Percentiles rank a stretch among this genome's conserved stretches.
phyloP scores from a whole-genome alignment of 2,329 filamentous ascomycete genomes.

The Colletotrichum lupini region DNA sequence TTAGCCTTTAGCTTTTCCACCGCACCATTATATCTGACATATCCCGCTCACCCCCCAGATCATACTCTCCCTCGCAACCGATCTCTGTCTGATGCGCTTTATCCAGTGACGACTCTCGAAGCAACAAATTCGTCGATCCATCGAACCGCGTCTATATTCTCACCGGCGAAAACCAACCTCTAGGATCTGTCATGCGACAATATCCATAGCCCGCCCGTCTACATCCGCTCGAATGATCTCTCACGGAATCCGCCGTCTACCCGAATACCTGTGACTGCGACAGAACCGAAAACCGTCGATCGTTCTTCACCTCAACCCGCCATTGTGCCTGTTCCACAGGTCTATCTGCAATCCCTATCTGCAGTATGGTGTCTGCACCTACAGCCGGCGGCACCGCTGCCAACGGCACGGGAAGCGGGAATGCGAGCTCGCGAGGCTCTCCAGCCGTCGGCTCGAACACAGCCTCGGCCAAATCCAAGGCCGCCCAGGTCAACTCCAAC shows the following conservation, averaged over 20 bases:
- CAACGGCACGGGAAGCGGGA: conserved; percentile 53
- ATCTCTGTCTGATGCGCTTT: conserved; percentile 6
- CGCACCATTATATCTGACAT: conserved; percentile 30
- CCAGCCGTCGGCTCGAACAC: conserved; percentile 55
- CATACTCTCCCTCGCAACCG: conserved; percentile 3
- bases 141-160: background rate
- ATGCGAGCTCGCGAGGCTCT: conserved; percentile 64
- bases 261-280: conserved; percentile 19
- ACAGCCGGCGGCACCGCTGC: conserved; percentile 49
- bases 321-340: conserved; percentile 18
- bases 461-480: conserved; percentile 58
- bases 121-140: background rate
- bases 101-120: background rate
- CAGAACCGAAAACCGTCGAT: conserved; percentile 7
- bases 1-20: conserved; percentile 15
- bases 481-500: conserved; percentile 62
- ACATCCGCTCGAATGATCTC: conserved; percentile 28
- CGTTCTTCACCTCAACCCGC: background rate
- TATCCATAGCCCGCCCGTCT: background rate
- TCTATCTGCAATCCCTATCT: conserved; percentile 1
- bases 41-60: conserved; percentile 5
- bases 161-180: background rate
- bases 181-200: conserved; percentile 28
- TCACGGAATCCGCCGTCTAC: background rate
- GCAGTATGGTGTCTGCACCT: conserved; percentile 53